Conservation (phyloP, 179 eudicot species). For the Actinidia chinensis region DNA sequence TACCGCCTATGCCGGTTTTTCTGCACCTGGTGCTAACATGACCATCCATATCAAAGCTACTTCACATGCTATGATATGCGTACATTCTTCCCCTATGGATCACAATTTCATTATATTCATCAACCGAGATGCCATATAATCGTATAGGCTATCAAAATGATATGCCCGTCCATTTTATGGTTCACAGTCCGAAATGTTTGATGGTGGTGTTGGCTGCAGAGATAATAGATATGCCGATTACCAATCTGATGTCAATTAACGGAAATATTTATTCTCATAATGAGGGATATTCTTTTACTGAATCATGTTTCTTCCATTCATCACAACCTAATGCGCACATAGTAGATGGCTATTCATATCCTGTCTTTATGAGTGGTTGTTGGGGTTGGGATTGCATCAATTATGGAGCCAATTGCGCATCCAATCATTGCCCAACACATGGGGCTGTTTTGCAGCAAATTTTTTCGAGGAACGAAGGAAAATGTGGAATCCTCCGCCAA, state of each 20-base stretch:
- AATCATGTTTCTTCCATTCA: not conserved
- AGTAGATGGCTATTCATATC: not conserved
- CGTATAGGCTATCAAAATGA: not conserved
- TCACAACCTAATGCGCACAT: not conserved
- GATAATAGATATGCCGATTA: not conserved
- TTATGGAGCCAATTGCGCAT: too few relatives aligned
- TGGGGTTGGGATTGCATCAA: too few relatives aligned
- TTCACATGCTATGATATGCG: not conserved
- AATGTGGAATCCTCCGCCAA: too few relatives aligned
- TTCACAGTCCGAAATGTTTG: not conserved
- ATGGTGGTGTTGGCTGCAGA: not conserved
- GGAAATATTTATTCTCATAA: not conserved
- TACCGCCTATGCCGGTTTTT: not conserved
- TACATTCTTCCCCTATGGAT: not conserved
- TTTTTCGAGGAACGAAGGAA: too few relatives aligned
- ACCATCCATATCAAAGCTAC: not conserved
- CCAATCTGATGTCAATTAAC: not conserved
- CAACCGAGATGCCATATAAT: not conserved
- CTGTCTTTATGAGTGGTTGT: not conserved
- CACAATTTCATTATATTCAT: not conserved
- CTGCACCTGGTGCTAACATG: not conserved
- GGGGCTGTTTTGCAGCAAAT: not conserved
- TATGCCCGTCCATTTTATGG: too few relatives aligned
- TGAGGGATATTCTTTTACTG: not conserved
- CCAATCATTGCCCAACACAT: too few relatives aligned